A percentile compares a stretch with the other conserved stretches of the same genome.
Evolutionary conservation across 768 basidiomycete species (phyloP).

Genomic region (Amanita brunnescens): DNA sequence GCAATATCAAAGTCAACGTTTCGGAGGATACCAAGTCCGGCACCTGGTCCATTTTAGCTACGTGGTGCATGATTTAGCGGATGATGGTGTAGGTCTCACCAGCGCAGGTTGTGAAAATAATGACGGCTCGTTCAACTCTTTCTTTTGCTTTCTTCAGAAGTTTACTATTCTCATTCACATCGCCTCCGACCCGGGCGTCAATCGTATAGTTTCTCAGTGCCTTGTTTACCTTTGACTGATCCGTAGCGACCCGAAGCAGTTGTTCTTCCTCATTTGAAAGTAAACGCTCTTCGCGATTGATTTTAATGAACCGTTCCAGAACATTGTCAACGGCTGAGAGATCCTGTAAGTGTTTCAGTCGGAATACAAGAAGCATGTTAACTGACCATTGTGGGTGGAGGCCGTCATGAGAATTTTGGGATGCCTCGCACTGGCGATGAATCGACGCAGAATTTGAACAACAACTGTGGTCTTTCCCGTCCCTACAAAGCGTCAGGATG

Average conservation of each 20-base stretch:
- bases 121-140: conserved; percentile 43
- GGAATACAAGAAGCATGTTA: background rate
- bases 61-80: background rate
- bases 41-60: conserved; percentile 23
- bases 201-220: conserved; percentile 50
- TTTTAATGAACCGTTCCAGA: conserved; percentile 47
- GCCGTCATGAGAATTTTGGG: conserved; percentile 60
- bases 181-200: conserved; percentile 57
- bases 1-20: conserved; percentile 51
- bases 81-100: conserved; percentile 20
- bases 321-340: conserved; percentile 62
- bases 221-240: conserved; percentile 53
- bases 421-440: conserved; percentile 19
- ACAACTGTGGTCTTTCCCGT: conserved; percentile 70
- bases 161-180: conserved; percentile 49
- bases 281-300: conserved; percentile 36
- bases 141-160: conserved; percentile 51
- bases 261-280: conserved; percentile 34
- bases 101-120: conserved; percentile 62
- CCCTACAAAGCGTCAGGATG: conserved; percentile 25
- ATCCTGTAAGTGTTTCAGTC: background rate
- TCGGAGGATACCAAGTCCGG: conserved; percentile 49
- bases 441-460: conserved; percentile 44
- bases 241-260: conserved; percentile 63
- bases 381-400: conserved; percentile 57